These are phyloP conservation scores for Carpinus fangiana DNA, from an alignment of 306 rosid species.

Conservation along the genomic window DNA sequence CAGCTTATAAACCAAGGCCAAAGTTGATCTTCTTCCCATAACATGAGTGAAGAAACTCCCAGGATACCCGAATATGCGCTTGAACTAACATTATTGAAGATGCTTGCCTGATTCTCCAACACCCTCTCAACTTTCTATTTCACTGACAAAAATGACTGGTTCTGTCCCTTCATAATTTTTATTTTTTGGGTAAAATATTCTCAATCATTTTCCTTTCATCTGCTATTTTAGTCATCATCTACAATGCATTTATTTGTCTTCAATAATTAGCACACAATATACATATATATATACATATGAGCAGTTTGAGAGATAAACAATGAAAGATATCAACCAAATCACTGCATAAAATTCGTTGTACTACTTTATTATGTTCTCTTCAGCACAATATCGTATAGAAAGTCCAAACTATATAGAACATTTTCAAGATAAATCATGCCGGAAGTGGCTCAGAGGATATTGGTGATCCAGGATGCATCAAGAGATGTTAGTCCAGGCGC, in stretches of 20 bases:
- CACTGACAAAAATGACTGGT: too few species aligned
- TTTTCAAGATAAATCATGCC: slow-evolving; percentile 17
- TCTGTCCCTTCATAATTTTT: background rate
- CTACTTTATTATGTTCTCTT: background rate
- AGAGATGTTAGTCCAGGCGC: slow-evolving; percentile 53
- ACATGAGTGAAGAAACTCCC: slow-evolving; percentile 21
- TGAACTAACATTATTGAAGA: slow-evolving; percentile 21
- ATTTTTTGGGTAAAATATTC: slow-evolving; percentile 1
- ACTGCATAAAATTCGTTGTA: background rate
- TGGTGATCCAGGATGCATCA: slow-evolving; percentile 78
- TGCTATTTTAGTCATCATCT: too few species aligned
- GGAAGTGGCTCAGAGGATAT: slow-evolving; percentile 41
- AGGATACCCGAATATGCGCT: slow-evolving; percentile 52
- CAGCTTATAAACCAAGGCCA: background rate
- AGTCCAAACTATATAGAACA: background rate
- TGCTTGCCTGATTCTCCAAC: slow-evolving; percentile 41
- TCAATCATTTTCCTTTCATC: background rate
- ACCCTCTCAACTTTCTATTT: background rate
- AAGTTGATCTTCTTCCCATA: background rate
- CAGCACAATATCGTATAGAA: background rate
- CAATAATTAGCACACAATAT: too few species aligned
- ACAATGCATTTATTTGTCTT: too few species aligned
- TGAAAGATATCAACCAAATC: background rate
- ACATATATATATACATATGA: too few species aligned
- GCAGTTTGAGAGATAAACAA: too few species aligned